A percentile compares a stretch with the other conserved stretches of the same genome.
These are phyloP conservation scores for Cadophora gregata DNA, from an alignment of 2,329 filamentous ascomycete genomes.

Conservation along the genomic window DNA sequence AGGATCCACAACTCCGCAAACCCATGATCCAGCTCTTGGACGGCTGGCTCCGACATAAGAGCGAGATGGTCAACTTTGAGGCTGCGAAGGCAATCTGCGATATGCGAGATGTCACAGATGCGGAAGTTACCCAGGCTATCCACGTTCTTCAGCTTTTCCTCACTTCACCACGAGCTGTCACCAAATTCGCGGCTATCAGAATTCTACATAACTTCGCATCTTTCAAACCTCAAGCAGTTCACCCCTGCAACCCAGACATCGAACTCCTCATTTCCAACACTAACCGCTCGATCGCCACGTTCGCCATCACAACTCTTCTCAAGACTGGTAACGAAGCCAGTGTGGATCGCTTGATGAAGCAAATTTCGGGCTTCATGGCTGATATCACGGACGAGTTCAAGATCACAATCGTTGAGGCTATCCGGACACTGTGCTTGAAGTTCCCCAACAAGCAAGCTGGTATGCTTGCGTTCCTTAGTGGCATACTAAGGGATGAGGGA, in stretches of 20 bases:
- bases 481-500: slow-evolving; percentile 95
- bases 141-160: slow-evolving; percentile 97
- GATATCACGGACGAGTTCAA: slow-evolving; percentile 99
- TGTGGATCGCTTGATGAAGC: slow-evolving; percentile 97
- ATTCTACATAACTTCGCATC: slow-evolving; percentile 96
- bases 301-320: slow-evolving; percentile 95
- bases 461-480: slow-evolving; percentile 96
- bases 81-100: slow-evolving; percentile 98
- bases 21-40: slow-evolving; percentile 98
- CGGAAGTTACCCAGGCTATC: slow-evolving; percentile 88
- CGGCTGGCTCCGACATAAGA: slow-evolving; percentile 97
- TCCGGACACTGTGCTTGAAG: slow-evolving; percentile 94
- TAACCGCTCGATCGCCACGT: slow-evolving; percentile 97
- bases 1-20: slow-evolving; percentile 85
- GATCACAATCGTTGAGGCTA: slow-evolving; percentile 99
- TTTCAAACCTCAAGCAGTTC: slow-evolving; percentile 92
- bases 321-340: slow-evolving; percentile 98
- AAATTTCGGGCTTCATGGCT: slow-evolving; percentile 97
- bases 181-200: slow-evolving; percentile 95
- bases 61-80: slow-evolving; percentile 99
- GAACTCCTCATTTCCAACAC: slow-evolving; percentile 95
- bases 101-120: slow-evolving; percentile 90
- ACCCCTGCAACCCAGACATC: slow-evolving; percentile 95
- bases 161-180: slow-evolving; percentile 91
- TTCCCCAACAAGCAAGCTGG: slow-evolving; percentile 98